Evolutionary conservation across 768 basidiomycete genomes (phyloP).

Genomic region (Tubosaeta brunneosetosa): DNA sequence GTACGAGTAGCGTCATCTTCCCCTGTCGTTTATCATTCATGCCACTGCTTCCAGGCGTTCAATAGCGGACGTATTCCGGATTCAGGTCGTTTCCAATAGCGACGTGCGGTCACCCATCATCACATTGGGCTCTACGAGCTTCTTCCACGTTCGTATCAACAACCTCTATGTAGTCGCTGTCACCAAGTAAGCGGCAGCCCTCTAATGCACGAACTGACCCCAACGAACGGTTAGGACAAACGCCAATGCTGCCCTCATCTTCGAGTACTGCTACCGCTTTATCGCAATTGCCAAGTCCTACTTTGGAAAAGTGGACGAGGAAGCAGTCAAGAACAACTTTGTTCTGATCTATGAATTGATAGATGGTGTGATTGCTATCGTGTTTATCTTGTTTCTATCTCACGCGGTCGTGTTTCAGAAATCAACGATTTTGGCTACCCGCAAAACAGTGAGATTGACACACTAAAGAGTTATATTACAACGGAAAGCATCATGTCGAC

Average conservation of each 20-base stretch:
- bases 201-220: background rate
- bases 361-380: conserved; percentile 58
- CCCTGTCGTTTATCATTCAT: background rate
- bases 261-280: conserved; percentile 97
- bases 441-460: conserved; percentile 98
- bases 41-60: conserved; percentile 60
- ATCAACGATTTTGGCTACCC: conserved; percentile 99
- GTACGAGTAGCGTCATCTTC: conserved; percentile 42
- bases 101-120: conserved; percentile 97
- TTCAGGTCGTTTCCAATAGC: conserved; percentile 97
- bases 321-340: conserved; percentile 98
- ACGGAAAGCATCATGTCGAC: conserved; percentile 92
- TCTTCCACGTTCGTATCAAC: conserved; percentile 96
- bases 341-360: conserved; percentile 97
- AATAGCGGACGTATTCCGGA: conserved; percentile 96
- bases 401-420: conserved; percentile 44
- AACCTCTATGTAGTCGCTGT: conserved; percentile 95
- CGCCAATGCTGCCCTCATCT: conserved; percentile 95
- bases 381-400: conserved; percentile 1
- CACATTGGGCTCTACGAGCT: conserved; percentile 95
- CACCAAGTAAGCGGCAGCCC: conserved; percentile 67
- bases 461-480: conserved; percentile 95
- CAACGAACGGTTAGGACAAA: conserved; percentile 62
- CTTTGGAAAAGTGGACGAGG: conserved; percentile 98
- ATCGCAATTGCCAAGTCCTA: conserved; percentile 92